Evolutionary conservation across 352 stramenopile genomes (phyloP).

Genomic region (Hyaloperonospora arabidopsidis): DNA sequence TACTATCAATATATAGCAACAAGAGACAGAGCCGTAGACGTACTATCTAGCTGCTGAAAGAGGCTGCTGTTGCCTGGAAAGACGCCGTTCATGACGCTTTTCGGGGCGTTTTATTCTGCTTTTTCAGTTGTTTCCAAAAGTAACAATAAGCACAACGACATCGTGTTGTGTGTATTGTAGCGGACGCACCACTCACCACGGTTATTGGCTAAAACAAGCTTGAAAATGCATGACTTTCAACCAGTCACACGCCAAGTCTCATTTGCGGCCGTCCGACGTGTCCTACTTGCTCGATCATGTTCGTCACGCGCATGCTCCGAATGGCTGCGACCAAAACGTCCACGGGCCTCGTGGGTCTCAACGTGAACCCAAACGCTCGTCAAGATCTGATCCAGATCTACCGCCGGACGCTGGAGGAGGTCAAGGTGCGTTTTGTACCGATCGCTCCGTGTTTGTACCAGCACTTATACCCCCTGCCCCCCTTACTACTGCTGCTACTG

Average conservation of each 20-base stretch:
- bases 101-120: too few species aligned
- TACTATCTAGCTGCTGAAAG: slow-evolving; percentile 80
- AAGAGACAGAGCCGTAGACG: slow-evolving; percentile 12
- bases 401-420: slow-evolving; percentile 71
- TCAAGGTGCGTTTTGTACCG: slow-evolving; percentile 42
- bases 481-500: slow-evolving; percentile 1
- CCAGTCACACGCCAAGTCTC: slow-evolving; percentile 10
- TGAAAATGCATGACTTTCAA: slow-evolving; percentile 5
- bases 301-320: slow-evolving; percentile 69
- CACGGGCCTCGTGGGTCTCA: slow-evolving; percentile 77
- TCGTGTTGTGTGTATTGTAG: too few species aligned
- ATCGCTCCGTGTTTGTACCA: background rate
- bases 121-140: too few species aligned
- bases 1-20: background rate
- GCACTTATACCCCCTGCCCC: background rate
- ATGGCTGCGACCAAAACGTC: slow-evolving; percentile 85
- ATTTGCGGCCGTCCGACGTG: slow-evolving; percentile 30
- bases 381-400: slow-evolving; percentile 82
- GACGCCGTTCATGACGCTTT: slow-evolving; percentile 52
- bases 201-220: slow-evolving; percentile 16
- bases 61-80: slow-evolving; percentile 79
- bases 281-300: slow-evolving; percentile 43
- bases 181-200: too few species aligned
- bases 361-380: slow-evolving; percentile 77
- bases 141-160: too few species aligned